These are phyloP conservation scores for Pilobolus umbonatus DNA, from an alignment of 192 early-diverging fungal species.

Conservation along the genomic window DNA sequence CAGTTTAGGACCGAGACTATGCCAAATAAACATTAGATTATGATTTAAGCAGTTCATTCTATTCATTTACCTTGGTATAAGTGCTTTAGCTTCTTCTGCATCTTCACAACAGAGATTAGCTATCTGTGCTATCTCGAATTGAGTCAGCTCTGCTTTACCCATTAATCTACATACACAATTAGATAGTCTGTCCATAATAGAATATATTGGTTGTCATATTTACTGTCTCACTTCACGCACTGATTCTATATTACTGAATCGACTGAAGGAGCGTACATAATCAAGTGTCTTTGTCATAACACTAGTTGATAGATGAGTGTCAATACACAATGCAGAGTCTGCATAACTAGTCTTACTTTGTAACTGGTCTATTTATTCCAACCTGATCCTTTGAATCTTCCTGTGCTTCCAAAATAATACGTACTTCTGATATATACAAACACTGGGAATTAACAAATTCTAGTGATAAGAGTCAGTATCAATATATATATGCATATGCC, in stretches of 20 bases:
- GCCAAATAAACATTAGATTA: not conserved
- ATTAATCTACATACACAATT: too few relatives aligned
- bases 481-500: not conserved
- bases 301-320: conserved; percentile 29
- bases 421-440: conserved; percentile 67
- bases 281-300: conserved; percentile 80
- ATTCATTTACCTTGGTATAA: conserved; percentile 76
- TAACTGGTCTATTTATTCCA: conserved; percentile 47
- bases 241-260: conserved; percentile 81
- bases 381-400: conserved; percentile 46
- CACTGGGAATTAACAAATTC: conserved; percentile 71
- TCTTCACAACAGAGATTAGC: conserved; percentile 90
- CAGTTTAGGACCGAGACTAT: conserved; percentile 68
- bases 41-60: not conserved
- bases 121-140: conserved; percentile 87
- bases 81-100: conserved; percentile 83
- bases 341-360: conserved; percentile 22
- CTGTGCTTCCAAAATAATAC: conserved; percentile 65
- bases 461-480: conserved; percentile 1
- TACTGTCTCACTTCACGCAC: conserved; percentile 79
- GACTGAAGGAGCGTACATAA: conserved; percentile 80
- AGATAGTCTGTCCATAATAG: conserved; percentile 18
- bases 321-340: too few relatives aligned
- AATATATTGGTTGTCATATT: conserved; percentile 10
- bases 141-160: conserved; percentile 41